Conservation (phyloP, 208 protist species). For the Borovskyia barvae region DNA sequence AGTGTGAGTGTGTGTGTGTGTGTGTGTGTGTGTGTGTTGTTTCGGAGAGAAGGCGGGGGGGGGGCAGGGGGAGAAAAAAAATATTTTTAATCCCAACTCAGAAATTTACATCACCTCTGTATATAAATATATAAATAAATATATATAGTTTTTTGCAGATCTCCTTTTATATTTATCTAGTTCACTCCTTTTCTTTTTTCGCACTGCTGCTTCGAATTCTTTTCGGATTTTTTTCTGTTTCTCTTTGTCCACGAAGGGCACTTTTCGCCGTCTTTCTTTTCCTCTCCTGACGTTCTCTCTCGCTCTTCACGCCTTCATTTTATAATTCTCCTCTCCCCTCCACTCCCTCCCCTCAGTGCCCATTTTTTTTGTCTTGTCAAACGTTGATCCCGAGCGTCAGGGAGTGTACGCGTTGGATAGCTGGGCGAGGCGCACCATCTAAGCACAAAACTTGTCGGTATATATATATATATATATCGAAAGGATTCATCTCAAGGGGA, state of each 20-base stretch:
- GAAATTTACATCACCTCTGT: not conserved
- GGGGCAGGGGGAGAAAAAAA: not conserved
- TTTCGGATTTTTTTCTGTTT: not conserved
- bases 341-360: not conserved
- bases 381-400: not conserved
- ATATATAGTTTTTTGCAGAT: not conserved
- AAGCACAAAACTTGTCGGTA: too few relatives aligned
- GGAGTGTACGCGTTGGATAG: not conserved
- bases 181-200: constrained; percentile 5
- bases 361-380: not conserved
- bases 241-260: not conserved
- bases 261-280: not conserved
- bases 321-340: not conserved
- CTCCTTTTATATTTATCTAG: not conserved
- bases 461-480: too few relatives aligned
- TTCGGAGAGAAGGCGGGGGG: not conserved
- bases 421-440: too few relatives aligned
- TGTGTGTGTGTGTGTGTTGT: constrained; percentile 1
- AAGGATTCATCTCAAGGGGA: too few relatives aligned
- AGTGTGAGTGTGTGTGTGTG: constrained; percentile 3
- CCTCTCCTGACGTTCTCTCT: too few relatives aligned
- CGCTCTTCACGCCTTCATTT: too few relatives aligned
- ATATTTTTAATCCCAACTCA: not conserved
- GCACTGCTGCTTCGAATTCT: not conserved
- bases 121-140: constrained; percentile 1